Conservation (phyloP, 2,329 filamentous ascomycete species). For the Hypoxylon sp. region DNA sequence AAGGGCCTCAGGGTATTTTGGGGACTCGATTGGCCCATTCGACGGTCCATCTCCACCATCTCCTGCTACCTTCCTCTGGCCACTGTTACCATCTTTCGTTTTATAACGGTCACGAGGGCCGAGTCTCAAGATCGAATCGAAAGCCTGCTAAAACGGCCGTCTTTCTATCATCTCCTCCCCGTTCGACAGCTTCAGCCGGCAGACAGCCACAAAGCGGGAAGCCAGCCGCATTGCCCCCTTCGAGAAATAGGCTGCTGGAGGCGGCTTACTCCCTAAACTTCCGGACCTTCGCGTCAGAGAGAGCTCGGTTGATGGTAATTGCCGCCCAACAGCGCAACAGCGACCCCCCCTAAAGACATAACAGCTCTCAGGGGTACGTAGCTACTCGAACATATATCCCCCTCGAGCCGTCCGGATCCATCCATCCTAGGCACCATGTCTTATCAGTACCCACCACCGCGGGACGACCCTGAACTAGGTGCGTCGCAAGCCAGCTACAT, state of each 20-base stretch:
- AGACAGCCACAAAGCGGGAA: conserved; percentile 33
- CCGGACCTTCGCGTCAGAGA: conserved; percentile 18
- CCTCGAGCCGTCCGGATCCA: conserved; percentile 45
- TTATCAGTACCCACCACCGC: conserved; percentile 61
- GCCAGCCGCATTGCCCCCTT: conserved; percentile 13
- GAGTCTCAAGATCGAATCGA: conserved; percentile 30
- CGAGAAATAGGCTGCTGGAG: conserved; percentile 21
- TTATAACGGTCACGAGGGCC: conserved; percentile 37
- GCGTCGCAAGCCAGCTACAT: conserved; percentile 55
- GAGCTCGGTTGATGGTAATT: conserved; percentile 52
- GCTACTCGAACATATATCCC: conserved; percentile 47
- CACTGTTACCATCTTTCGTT: conserved; percentile 43
- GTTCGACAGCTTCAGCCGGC: conserved; percentile 23
- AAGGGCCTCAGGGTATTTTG: conserved; percentile 40
- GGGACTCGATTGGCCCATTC: conserved; percentile 47
- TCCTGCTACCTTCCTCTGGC: conserved; percentile 38
- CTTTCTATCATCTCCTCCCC: conserved; percentile 19
- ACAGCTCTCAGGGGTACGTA: conserved; percentile 49
- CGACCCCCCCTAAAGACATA: conserved; percentile 48
- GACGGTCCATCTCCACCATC: conserved; percentile 44
- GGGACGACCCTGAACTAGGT: conserved; percentile 57
- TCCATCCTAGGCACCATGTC: conserved; percentile 60
- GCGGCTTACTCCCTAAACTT: conserved; percentile 24
- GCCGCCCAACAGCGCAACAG: conserved; percentile 48
- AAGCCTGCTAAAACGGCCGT: conserved; percentile 18